phyloP scores from a whole-genome alignment of 805 yeast genomes.

The Yarrowia sp. region DNA sequence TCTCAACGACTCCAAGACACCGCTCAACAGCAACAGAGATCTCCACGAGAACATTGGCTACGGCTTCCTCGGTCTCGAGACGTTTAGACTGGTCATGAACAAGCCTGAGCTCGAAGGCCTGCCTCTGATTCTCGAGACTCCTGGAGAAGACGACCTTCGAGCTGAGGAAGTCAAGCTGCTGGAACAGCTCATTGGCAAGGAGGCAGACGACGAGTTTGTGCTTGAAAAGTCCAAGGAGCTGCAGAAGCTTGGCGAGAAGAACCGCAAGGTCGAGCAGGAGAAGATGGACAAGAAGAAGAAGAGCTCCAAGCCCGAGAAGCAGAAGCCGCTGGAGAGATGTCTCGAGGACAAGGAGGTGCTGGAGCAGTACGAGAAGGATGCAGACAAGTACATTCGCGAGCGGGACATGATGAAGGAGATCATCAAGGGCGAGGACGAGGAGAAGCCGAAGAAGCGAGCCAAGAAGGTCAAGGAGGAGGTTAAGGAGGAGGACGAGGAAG shows the following conservation, averaged over 20 bases:
- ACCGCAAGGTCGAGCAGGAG: constrained; percentile 64
- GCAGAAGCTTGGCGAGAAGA: constrained; percentile 59
- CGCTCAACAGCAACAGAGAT: constrained; percentile 84
- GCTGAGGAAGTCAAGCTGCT: constrained; percentile 77
- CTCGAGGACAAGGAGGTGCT: constrained; percentile 6
- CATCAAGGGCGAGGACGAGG: constrained; percentile 10
- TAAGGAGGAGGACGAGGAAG: not conserved
- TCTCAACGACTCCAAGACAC: constrained; percentile 93
- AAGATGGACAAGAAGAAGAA: constrained; percentile 60
- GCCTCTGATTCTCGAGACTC: constrained; percentile 88
- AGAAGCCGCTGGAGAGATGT: constrained; percentile 17
- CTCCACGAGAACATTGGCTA: constrained; percentile 85
- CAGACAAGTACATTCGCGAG: constrained; percentile 5
- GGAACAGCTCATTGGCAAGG: constrained; percentile 72
- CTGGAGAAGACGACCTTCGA: constrained; percentile 50
- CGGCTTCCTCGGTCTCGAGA: constrained; percentile 86
- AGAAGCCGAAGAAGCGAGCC: constrained; percentile 19
- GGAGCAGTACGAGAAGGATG: constrained; percentile 3
- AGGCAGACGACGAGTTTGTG: constrained; percentile 55
- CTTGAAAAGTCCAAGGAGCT: constrained; percentile 49
- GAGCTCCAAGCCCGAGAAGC: constrained; percentile 32
- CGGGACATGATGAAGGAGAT: constrained; percentile 3
- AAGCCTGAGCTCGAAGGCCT: constrained; percentile 56
- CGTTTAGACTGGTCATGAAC: constrained; percentile 76
- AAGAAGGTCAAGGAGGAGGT: constrained; percentile 22